Conservation (phyloP, 139 green algal genomes). For the Volvox africanus region DNA sequence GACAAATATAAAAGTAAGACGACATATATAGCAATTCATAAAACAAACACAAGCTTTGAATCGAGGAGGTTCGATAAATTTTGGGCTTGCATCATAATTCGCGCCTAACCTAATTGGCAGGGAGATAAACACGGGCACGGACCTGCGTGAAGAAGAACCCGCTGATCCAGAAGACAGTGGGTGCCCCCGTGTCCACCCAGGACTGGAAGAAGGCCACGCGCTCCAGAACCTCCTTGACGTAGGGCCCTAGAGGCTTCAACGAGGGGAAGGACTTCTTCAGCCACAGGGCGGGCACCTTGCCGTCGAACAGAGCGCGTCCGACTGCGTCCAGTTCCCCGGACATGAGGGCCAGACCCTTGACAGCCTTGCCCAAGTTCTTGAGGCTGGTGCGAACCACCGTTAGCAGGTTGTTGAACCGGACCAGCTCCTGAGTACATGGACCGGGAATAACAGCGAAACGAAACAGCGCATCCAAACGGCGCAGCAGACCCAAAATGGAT, state of each 20-base stretch:
- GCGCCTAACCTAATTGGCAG: too few species aligned
- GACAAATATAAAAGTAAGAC: too few species aligned
- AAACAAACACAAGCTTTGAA: too few species aligned
- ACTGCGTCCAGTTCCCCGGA: slow-evolving; percentile 78
- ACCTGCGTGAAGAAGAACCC: slow-evolving; percentile 93
- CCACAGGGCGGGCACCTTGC: slow-evolving; percentile 85
- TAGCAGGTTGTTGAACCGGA: slow-evolving; percentile 82
- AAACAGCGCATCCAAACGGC: too few species aligned
- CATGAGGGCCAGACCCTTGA: slow-evolving; percentile 88
- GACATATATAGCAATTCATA: too few species aligned
- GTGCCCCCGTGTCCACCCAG: slow-evolving; percentile 79
- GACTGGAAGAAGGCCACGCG: slow-evolving; percentile 75
- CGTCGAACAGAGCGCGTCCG: slow-evolving; percentile 66
- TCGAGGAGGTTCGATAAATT: too few species aligned
- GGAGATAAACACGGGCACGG: neutral
- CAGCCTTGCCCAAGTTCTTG: slow-evolving; percentile 78
- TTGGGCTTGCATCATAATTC: too few species aligned
- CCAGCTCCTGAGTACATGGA: slow-evolving; percentile 81
- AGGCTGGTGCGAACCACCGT: slow-evolving; percentile 73
- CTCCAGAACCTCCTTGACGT: slow-evolving; percentile 84
- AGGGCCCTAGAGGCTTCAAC: slow-evolving; percentile 82
- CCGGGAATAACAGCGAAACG: too few species aligned
- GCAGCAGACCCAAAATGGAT: too few species aligned
- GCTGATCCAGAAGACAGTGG: slow-evolving; percentile 82
- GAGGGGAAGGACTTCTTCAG: slow-evolving; percentile 78